Evolutionary conservation across 768 basidiomycete species (phyloP).

Genomic region (Lactifluus hygrophoroides): DNA sequence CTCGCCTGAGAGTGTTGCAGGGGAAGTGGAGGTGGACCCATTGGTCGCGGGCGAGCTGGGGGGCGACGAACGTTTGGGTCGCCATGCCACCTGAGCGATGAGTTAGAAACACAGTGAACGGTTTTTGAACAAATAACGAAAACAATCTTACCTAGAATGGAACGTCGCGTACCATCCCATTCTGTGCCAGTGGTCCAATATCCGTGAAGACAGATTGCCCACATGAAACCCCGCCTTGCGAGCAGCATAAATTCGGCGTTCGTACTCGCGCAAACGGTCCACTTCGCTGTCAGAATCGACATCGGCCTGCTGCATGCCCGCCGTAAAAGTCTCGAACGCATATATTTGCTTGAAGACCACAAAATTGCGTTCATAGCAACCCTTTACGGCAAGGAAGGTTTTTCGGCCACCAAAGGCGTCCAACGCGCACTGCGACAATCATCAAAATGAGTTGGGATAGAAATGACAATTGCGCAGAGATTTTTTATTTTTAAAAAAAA

Average conservation of each 20-base stretch:
- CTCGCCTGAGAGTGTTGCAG: slow-evolving; percentile 11
- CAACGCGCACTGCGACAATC: slow-evolving; percentile 45
- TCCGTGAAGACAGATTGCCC: slow-evolving; percentile 63
- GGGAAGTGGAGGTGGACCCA: slow-evolving; percentile 18
- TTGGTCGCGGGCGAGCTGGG: slow-evolving; percentile 16
- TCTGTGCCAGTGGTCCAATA: slow-evolving; percentile 73
- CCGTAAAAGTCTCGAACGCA: slow-evolving; percentile 52
- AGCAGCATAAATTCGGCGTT: slow-evolving; percentile 58
- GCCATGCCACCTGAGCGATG: slow-evolving; percentile 18
- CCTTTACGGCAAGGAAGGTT: slow-evolving; percentile 77
- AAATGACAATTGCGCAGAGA: no score
- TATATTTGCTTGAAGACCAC: slow-evolving; percentile 80
- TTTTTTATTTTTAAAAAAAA: no score
- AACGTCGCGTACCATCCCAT: slow-evolving; percentile 72
- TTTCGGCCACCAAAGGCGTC: slow-evolving; percentile 71
- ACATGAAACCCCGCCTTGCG: slow-evolving; percentile 60
- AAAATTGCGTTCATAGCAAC: slow-evolving; percentile 79
- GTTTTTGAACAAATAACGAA: background rate
- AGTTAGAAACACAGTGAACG: background rate
- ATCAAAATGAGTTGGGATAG: background rate
- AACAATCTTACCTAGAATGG: slow-evolving; percentile 44
- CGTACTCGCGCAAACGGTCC: slow-evolving; percentile 62
- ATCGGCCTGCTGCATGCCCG: slow-evolving; percentile 29
- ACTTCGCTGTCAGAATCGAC: slow-evolving; percentile 43
- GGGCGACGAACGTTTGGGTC: slow-evolving; percentile 20